Base-by-base conservation (phyloP, 345 rosid species). In the Raphanus sativus region DNA sequence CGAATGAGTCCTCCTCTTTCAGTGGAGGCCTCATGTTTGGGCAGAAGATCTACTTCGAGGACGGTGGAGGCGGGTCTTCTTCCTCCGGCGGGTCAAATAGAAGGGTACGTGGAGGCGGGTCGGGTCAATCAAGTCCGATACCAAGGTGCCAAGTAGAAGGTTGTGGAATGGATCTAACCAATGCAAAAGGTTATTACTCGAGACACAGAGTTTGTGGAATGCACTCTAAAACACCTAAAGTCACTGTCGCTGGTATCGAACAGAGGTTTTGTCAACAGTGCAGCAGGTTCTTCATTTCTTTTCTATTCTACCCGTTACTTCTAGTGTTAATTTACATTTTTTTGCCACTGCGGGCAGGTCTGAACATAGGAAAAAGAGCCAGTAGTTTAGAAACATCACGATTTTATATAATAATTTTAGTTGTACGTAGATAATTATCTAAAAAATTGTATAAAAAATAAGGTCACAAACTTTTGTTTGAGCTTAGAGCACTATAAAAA, bases 231-330 rank as follows among this genome's bases (percentile, higher is more conserved):
- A 82, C 96, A 65, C 82, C 97, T 6, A 86, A 62, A 62, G 99
- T 89, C 79, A 71, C 84, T 81, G 99, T 95, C 55, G 85, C 83
- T 70, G 98, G 97, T 73, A 81, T 90, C 55, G 85, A 88, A 80
- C 98, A 95, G 85, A 87, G 99, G 83, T 94, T 94, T 81, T 94
- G 98, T 83, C 98, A 95, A 79, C 99, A 95, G 86, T 95, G 99
- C 67, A 95, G 99, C 89, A 91, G 98, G 99, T 95, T 74, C 11
- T 55, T 15, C 4, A 8, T 9, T 21, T 15, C 17, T 6, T 8
- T 30, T 48, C 81, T 59, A 4, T 55, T 73, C 60, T 62, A 52
- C 74, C 82, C 77, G 6, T 67, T 34, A 60, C 0, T 17, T 67
- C n/a, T 54, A 12, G 17, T 11, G 71, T 70, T 48, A 50, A 64